A percentile compares a stretch with the other conserved stretches of the same genome.
Conservation (phyloP, 352 stramenopile species). For the Phytophthora palmivora region DNA sequence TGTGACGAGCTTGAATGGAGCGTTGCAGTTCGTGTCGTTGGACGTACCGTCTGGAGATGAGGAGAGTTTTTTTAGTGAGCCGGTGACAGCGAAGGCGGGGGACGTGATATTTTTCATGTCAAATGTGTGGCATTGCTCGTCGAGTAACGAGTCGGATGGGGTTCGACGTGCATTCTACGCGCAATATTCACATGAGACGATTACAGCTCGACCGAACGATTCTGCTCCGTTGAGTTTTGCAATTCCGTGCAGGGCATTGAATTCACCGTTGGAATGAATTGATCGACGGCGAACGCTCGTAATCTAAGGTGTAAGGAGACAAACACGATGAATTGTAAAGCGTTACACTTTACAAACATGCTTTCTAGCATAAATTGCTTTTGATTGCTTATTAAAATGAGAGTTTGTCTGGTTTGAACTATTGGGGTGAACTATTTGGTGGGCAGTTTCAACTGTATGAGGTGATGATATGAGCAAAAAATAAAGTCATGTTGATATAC, state of each 20-base stretch:
- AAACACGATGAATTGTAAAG: slow-evolving; percentile 1
- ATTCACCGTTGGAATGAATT: no score
- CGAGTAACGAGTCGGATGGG: slow-evolving; percentile 53
- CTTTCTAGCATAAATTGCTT: no score
- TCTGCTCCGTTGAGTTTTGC: slow-evolving; percentile 67
- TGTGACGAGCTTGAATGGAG: slow-evolving; percentile 55
- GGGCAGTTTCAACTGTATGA: no score
- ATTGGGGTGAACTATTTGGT: no score
- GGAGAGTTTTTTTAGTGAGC: slow-evolving; percentile 29
- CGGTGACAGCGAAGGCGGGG: slow-evolving; percentile 43
- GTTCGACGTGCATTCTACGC: slow-evolving; percentile 73
- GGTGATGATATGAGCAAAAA: no score
- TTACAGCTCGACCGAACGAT: slow-evolving; percentile 52
- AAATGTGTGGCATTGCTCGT: slow-evolving; percentile 77
- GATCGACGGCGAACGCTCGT: background rate
- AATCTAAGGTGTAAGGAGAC: background rate
- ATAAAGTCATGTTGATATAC: no score
- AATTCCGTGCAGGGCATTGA: slow-evolving; percentile 50
- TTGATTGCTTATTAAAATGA: no score
- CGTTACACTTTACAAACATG: no score
- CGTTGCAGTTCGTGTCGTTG: slow-evolving; percentile 64
- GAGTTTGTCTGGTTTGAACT: no score
- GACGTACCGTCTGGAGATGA: background rate
- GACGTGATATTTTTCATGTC: slow-evolving; percentile 74
- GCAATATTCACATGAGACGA: slow-evolving; percentile 62